Evolutionary conservation across 805 yeast genomes (phyloP), one percentile per base, ranked within the genome.

Genomic region (Nakazawaea ambrosiae): DNA sequence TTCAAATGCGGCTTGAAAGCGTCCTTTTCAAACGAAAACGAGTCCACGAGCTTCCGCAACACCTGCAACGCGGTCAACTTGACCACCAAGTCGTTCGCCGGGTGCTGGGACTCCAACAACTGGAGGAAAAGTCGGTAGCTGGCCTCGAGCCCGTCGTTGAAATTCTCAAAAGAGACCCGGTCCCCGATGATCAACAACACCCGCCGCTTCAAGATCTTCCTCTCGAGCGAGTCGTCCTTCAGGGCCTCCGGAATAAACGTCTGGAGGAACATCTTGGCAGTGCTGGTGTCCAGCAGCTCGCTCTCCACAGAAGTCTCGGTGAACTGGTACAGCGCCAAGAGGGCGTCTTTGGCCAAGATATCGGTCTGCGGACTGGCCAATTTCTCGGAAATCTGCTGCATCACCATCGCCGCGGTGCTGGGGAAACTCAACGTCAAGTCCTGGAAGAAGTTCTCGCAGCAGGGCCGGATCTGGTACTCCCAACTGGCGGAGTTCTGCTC

Each of bases 401-500:
- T 56, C 5, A 87, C 66, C 12, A 51, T 58, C 54, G 81, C 44
- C 27, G 82, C 59, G 3, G 68, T 55, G 14, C 69, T 75, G 35
- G 78, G 77, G 59, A 80, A 86, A 43, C 70, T 68, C 33, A 68
- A 66, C 27, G 85, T 73, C 45, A 89, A 59, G 51, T 82, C 92
- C 46, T 80, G 84, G 53, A 79, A 88, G 46, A 87, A 78, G 51
- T 79, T 79, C 48, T 86, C 95, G 0, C 95, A 87, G 58, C 96
- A 86, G 3, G 90, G 87, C 40, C 94, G 66, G 10, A 88, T 69
- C 53, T 84, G 89, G 54, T 65, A 86, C 52, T 89, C 97, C 78
- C 85, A 87, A 51, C 81, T 79, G 4, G 76, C 64, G 35, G 78
- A 70, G 40, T 80, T 61, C 47, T 88, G 95, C 50, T 87, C 95